Base-by-base conservation (phyloP, 176 grass and related monocot genomes). In the Thalia dealbata region DNA sequence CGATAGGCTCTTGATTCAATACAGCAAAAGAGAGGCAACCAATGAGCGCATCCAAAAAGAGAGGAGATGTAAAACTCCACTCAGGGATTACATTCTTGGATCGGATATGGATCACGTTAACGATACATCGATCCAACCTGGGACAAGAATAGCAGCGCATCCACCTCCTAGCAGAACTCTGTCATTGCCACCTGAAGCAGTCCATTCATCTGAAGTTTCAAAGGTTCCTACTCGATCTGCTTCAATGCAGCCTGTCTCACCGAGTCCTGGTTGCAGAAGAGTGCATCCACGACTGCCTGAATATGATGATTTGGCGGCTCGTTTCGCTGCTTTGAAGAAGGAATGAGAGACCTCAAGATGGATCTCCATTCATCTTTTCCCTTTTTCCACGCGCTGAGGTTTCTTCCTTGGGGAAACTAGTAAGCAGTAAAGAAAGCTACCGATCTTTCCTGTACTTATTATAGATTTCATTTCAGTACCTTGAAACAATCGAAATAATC, bases 1-100 rank as follows among this genome's bases (percentile, higher is more conserved):
- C 81, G 95, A 99, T 62, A 99, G 88, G 76, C 83, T 99, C 62
- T 81, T 95, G 52, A 84, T 79, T 68, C 87, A 95, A 52, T 91
- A 99, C 59, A 99, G 95, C 79, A 87, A 77, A 78, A 99, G 93
- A 88, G 87, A 87, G 16, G 84, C 71, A 1, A 67, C 69, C 64
- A 69, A 81, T 14, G 83, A 88, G 38, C 72, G 24, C 32, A 24
- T 12, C 54, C 50, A 72, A 21, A 74, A 78, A 72, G 72, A 64
- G 30, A 54, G 27, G 70, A 72, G 27, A 73, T 81, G 66, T 29
- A 51, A 38, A 24, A 65, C 64, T 28, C 75, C 75, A 60, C 64
- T 58, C 38, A 9, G 52, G 12, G 85, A 88, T 43, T 59, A 75
- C 16, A 76, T 64, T 48, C 74, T 58, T 61, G 75, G 83, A 18